Conservation (phyloP, 805 yeast genomes). For the Hanseniaspora pseudoguilliermondii region DNA sequence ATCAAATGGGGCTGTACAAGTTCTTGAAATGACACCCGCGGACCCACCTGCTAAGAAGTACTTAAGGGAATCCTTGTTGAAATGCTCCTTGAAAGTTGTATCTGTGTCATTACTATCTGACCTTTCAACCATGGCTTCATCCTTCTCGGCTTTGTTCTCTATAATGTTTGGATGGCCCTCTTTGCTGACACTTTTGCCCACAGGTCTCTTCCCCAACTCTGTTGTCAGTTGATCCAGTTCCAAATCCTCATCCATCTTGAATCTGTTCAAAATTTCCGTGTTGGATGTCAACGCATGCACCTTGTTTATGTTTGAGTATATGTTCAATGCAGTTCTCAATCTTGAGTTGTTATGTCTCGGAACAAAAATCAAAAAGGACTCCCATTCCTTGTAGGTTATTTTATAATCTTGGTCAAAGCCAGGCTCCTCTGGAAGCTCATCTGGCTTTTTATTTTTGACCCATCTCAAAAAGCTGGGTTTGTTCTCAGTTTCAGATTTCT, state of each 20-base stretch:
- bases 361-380: conserved; percentile 67
- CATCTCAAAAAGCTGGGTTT: conserved; percentile 15
- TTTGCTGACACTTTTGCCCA: not conserved
- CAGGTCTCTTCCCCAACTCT: conserved; percentile 1
- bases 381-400: conserved; percentile 74
- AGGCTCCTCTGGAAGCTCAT: not conserved
- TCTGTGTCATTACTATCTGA: not conserved
- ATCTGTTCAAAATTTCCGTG: conserved; percentile 11
- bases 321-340: conserved; percentile 66
- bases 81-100: not conserved
- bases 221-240: conserved; percentile 9
- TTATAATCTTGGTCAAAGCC: conserved; percentile 4
- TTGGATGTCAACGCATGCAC: not conserved
- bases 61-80: conserved; percentile 55
- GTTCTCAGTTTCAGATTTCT: not conserved
- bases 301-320: conserved; percentile 25
- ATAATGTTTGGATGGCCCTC: not conserved
- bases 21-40: conserved; percentile 90
- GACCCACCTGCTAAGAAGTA: conserved; percentile 90
- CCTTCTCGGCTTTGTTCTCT: not conserved
- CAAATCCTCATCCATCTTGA: conserved; percentile 13
- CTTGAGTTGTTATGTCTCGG: conserved; percentile 71
- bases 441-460: conserved; percentile 21
- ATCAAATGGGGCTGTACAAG: conserved; percentile 95
- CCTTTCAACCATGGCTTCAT: not conserved